Evolutionary conservation across 2,329 filamentous ascomycete genomes (phyloP), one percentile per base, ranked within the genome.

Genomic region (Beauveria sp.): DNA sequence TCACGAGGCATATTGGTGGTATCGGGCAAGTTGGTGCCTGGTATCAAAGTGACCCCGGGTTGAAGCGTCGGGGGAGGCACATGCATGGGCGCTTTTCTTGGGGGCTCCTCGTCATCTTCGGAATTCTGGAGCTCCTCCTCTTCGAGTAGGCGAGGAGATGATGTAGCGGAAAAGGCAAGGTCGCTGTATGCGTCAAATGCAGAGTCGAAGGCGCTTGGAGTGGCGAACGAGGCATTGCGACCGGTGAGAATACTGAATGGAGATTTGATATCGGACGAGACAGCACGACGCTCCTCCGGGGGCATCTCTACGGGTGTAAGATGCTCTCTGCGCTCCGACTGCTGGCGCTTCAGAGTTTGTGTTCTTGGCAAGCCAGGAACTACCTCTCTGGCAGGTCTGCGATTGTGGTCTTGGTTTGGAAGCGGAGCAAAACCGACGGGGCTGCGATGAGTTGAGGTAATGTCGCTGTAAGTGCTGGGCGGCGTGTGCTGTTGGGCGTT

Each of bases 291-390:
- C 73, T 92, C 89, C 45, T 83, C 82, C 28, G 80, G 75, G 38
- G 85, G 83, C 6, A 84, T 81, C 53, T 86, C 78, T 47, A 86
- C 79, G 50, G 89, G 86, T 63, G 88, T 79, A 59, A 96, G 79
- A 68, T 86, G 87, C 67, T 89, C 85, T 67, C 91, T 83, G 65
- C 84, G 82, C 74, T 96, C 93, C 30, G 91, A 93, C 71, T 89
- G 84, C 72, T 93, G 91, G 68, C 92, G 85, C 73, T 87, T 89
- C 75, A 96, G 92, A 0, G 91, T 96, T 67, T 88, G 85, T 5
- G 86, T 79, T 54, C 91, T 84, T 45, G 91, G 90, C 43, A 96
- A 77, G 18, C 88, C 88, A 20, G 91, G 88, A 18, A 93, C 85
- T n/a, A 91, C 90, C 69, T 81, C 62, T 68, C 73, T 58, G 67